These are phyloP conservation scores for Fusarium chaquense DNA, from an alignment of 2,329 filamentous ascomycete genomes.

Conservation along the genomic window DNA sequence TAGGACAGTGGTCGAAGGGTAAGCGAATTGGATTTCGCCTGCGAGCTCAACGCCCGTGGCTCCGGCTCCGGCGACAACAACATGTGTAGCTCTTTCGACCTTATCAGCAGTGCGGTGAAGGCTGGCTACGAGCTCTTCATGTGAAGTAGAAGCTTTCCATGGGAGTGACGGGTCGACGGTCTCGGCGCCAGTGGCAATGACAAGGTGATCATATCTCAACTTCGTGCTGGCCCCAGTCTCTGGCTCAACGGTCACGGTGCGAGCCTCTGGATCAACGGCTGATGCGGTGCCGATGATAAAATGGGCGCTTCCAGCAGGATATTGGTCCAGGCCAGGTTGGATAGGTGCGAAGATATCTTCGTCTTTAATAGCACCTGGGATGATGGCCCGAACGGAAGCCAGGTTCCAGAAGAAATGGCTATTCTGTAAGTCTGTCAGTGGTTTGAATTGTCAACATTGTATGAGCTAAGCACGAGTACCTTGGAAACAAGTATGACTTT, in stretches of 20 bases:
- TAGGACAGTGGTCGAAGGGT: conserved; percentile 62
- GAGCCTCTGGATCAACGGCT: conserved; percentile 54
- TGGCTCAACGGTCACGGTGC: conserved; percentile 57
- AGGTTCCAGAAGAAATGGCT: conserved; percentile 71
- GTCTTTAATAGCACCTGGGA: conserved; percentile 63
- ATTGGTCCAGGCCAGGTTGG: conserved; percentile 61
- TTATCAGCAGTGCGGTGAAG: conserved; percentile 57
- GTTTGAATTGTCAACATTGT: not conserved
- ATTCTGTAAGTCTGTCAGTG: conserved; percentile 54
- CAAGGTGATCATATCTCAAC: conserved; percentile 65
- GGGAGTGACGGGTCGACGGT: conserved; percentile 56
- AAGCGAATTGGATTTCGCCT: conserved; percentile 66
- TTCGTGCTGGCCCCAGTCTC: conserved; percentile 27
- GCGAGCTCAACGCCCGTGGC: conserved; percentile 68
- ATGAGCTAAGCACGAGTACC: conserved; percentile 50
- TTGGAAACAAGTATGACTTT: conserved; percentile 69
- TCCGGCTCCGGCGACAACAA: conserved; percentile 69
- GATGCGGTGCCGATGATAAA: conserved; percentile 64
- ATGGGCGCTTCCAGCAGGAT: conserved; percentile 62
- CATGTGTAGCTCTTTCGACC: conserved; percentile 61
- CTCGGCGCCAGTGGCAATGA: conserved; percentile 68
- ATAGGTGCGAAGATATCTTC: conserved; percentile 65
- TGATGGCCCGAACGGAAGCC: conserved; percentile 66
- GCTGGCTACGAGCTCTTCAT: conserved; percentile 58
- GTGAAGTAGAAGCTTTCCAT: conserved; percentile 64